phyloP scores from a whole-genome alignment of 305 asterid species.

The Fraxinus velutina region DNA sequence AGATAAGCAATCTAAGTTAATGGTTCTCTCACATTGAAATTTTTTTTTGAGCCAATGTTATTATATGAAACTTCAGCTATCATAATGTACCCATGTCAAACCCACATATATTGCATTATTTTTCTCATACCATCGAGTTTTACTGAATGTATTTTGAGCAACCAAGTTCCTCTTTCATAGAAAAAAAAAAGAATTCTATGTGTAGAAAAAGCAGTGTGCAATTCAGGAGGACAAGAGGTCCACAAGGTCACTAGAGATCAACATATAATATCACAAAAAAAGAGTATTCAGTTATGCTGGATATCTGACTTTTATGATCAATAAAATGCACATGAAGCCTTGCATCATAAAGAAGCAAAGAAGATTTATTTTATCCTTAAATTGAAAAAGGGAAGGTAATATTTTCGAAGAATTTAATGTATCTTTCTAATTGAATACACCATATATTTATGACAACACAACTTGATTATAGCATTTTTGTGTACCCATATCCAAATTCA shows the following conservation, averaged over 20 bases:
- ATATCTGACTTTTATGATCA: not conserved
- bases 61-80: not conserved
- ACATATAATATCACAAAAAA: not conserved
- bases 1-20: not conserved
- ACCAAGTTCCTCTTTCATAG: not conserved
- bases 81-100: not conserved
- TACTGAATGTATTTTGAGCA: conserved; percentile 5
- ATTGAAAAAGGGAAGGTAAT: not conserved
- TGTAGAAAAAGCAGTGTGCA: not conserved
- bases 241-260: not conserved
- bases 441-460: not conserved
- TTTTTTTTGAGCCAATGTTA: not conserved
- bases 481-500: not conserved
- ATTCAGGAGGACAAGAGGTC: not conserved
- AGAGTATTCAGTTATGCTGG: not conserved
- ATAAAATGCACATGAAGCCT: not conserved
- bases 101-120: not conserved
- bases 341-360: not conserved
- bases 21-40: not conserved
- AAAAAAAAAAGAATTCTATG: not conserved
- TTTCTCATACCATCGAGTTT: not conserved
- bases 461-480: not conserved
- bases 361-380: not conserved
- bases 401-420: not conserved
- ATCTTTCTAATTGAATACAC: not conserved